Evolutionary conservation across 1,284 basidiomycete genomes (phyloP), one percentile per base, ranked within the genome.

Genomic region (Ganoderma meredithae): DNA sequence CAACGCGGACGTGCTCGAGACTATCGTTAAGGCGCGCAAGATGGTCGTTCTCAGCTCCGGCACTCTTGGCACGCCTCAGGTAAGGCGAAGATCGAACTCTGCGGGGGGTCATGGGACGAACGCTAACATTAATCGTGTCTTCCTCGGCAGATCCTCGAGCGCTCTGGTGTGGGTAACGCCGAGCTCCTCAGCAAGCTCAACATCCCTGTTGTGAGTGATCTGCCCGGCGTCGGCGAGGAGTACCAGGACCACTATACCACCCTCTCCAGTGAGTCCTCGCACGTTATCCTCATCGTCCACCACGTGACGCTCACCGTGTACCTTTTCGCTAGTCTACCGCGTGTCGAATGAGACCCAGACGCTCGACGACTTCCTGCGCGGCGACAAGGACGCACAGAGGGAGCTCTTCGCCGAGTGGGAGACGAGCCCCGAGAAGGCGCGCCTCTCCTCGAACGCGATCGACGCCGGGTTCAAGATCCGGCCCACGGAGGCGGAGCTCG

Each of bases 401-500:
- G 88, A 88, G 81, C 74, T 90, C 43, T 91, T 90, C 80, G 75
- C 81, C 12, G 89, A 91, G 78, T 91, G 90, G 90, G 90, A 91
- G 78, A 79, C 82, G 43, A 89, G 86, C 71, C 90, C 90, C 15
- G 88, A 91, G 80, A 90, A 88, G 79, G 90, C 88, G 1, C 83
- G 88, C 43, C 80, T 91, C 61, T 86, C 90, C 0, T 90, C 90
- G 25, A 92, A 92, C 73, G 84, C 82, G 44, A 91, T 92, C 73
- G 90, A 92, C 77, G 90, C 90, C 65, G 90, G 90, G 15, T 91
- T 90, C 83, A 92, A 91, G 86, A 89, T 91, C 71, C 89, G 90
- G 40, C 90, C 90, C 0, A 89, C 86, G 0, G 86, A 86, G 72
- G 86, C 84, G 68, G 90, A 92, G 75, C 80, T 91, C 63, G 90